Conservation (phyloP, 345 rosid species). For the Barbarea vulgaris region DNA sequence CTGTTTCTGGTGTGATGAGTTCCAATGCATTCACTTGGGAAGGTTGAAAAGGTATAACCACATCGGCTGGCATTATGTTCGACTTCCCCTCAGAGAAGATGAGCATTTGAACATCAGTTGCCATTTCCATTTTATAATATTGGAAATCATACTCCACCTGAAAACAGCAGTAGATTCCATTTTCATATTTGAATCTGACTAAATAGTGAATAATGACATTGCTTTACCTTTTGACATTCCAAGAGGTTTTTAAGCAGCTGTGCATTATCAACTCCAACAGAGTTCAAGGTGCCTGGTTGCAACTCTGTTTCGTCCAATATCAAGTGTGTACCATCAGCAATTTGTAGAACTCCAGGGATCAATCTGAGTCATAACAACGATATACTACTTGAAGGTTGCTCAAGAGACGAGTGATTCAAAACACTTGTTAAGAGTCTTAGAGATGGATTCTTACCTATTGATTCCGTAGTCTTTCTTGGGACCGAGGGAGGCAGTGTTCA, state of each 20-base stretch:
- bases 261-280: constrained; percentile 77
- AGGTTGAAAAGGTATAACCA: constrained; percentile 81
- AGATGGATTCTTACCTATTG: constrained; percentile 54
- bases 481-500: constrained; percentile 65
- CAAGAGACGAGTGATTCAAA: not conserved
- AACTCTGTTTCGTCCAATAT: constrained; percentile 78
- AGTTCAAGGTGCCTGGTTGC: constrained; percentile 74
- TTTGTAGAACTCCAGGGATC: constrained; percentile 72
- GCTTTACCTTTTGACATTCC: constrained; percentile 73
- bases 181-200: not conserved
- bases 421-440: not conserved
- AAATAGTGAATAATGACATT: not conserved
- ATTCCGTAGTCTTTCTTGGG: constrained; percentile 81
- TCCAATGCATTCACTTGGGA: constrained; percentile 46
- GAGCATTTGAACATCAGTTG: constrained; percentile 78
- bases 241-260: constrained; percentile 65
- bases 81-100: constrained; percentile 84
- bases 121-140: constrained; percentile 87
- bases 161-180: constrained; percentile 27
- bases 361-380: constrained; percentile 49
- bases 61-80: constrained; percentile 80
- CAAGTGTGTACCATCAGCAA: constrained; percentile 80
- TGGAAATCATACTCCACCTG: constrained; percentile 91
- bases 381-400: not conserved
- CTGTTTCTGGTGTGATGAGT: constrained; percentile 49